Evolutionary conservation across 2,329 filamentous ascomycete species (phyloP), one percentile per base, ranked within the genome.

Genomic region (Hirsutella rhossiliensis): DNA sequence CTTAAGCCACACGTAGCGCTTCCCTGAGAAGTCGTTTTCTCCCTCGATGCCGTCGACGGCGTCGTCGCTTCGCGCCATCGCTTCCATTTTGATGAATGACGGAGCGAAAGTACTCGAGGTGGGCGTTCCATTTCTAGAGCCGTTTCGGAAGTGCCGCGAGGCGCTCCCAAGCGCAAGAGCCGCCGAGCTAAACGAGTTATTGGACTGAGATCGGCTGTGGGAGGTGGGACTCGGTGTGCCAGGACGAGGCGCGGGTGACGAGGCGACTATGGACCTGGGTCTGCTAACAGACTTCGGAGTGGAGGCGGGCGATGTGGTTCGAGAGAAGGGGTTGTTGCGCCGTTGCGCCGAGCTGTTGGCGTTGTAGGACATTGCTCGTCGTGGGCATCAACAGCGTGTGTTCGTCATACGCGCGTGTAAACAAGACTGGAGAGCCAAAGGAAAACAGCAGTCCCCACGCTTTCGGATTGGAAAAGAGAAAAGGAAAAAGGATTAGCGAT

Each of bases 21-120:
- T 97, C 45, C 92, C 94, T 0, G 92, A 98, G 63, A 98, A 97
- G 71, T 98, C 92, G 62, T 96, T 97, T 59, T 96, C 90, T 50
- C 92, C 92, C 65, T 98, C 94, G 47, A 96, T 88, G 17, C 87
- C 84, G 41, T 72, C 72, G 15, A 82, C 74, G 11, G 68, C 57
- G 50, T 80, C 78, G 42, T 71, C 62, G 30, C 64, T 68, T 31
- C 69, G 64, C 52, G 79, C 74, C 62, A 85, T 69, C 51, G 89
- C 86, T 51, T 94, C 88, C 0, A 81, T 78, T 62, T 90, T 92
- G 66, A 98, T 97, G 63, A 98, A 98, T 11, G 87, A 86, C 3
- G 90, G 92, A 31, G 92, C 90, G 68, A 98, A 98, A 2, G 92
- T 98, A 51, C 78, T 84, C 0, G 84, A 86, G 7, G 72, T 69